These are phyloP conservation scores for Edaphochlamys debaryana DNA, from an alignment of 139 green algal genomes.

Conservation along the genomic window DNA sequence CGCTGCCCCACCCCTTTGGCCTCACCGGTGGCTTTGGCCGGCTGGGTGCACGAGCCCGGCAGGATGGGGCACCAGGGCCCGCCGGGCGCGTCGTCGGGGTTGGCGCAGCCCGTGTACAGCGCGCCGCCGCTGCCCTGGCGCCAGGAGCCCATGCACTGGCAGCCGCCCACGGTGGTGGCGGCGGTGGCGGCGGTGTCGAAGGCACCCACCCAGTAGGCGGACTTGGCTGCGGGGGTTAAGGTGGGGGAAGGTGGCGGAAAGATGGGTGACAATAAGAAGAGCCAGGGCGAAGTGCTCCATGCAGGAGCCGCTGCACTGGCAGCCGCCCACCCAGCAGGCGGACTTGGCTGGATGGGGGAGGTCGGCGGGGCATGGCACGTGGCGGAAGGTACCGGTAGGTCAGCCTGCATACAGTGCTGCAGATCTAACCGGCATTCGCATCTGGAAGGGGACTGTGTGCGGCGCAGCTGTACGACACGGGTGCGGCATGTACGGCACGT, in stretches of 20 bases:
- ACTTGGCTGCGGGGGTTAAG: slow-evolving; percentile 14
- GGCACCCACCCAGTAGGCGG: slow-evolving; percentile 26
- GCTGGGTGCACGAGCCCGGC: not conserved
- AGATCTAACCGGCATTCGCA: no score
- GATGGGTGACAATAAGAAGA: no score
- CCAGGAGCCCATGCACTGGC: slow-evolving; percentile 50
- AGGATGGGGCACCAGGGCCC: slow-evolving; percentile 18
- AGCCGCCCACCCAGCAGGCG: slow-evolving; percentile 40
- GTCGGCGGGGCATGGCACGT: no score
- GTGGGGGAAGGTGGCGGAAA: not conserved
- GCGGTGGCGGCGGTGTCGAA: slow-evolving; percentile 22
- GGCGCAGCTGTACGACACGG: no score
- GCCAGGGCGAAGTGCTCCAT: no score
- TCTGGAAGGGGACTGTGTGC: no score
- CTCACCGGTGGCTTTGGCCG: not conserved
- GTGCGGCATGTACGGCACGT: no score
- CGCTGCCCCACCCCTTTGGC: no score
- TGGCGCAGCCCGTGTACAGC: slow-evolving; percentile 30
- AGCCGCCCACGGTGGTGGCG: slow-evolving; percentile 48
- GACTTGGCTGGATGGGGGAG: slow-evolving; percentile 7
- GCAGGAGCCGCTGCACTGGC: slow-evolving; percentile 49
- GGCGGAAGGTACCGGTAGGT: not conserved
- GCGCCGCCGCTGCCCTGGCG: not conserved
- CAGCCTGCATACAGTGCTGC: no score
- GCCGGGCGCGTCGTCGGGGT: slow-evolving; percentile 12